These are phyloP conservation scores for Lophiostoma macrostomum DNA, from an alignment of 495 filamentous ascomycete genomes.

Conservation along the genomic window DNA sequence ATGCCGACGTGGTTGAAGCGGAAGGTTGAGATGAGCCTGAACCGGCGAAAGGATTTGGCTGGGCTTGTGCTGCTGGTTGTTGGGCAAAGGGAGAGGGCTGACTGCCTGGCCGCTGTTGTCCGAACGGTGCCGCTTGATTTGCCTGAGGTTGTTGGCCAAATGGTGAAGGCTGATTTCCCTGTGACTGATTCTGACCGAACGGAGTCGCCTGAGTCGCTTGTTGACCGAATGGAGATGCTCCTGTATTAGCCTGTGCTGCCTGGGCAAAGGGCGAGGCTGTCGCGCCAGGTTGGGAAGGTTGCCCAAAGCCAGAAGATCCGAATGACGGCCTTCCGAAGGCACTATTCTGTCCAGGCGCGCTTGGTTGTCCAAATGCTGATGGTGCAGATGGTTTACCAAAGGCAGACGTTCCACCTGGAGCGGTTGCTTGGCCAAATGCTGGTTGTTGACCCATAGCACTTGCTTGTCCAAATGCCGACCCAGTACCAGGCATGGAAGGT, in stretches of 20 bases:
- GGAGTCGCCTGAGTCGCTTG: constrained; percentile 7
- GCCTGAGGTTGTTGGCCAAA: constrained; percentile 18
- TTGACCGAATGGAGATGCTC: constrained; percentile 14
- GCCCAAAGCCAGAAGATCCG: constrained; percentile 16
- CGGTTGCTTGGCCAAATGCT: constrained; percentile 25
- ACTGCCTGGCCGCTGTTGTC: constrained; percentile 6
- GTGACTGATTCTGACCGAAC: constrained; percentile 15
- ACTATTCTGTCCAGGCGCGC: constrained; percentile 10
- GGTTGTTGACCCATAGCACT: constrained; percentile 17
- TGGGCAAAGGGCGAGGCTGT: constrained; percentile 18
- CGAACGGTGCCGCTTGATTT: background rate
- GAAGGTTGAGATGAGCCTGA: constrained; percentile 2
- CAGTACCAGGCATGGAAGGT: constrained; percentile 20
- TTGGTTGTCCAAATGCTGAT: constrained; percentile 18
- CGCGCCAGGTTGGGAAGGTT: constrained; percentile 16
- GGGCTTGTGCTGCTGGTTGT: background rate
- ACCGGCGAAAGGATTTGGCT: constrained; percentile 16
- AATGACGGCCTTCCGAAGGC: constrained; percentile 20
- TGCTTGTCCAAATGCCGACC: constrained; percentile 26
- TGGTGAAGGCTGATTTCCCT: constrained; percentile 7
- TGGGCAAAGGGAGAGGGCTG: too few species aligned
- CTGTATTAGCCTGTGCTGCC: constrained; percentile 4
- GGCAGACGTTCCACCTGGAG: constrained; percentile 6
- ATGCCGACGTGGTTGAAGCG: constrained; percentile 11
- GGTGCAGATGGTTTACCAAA: constrained; percentile 32